Evolutionary conservation across 129 eudicot genomes (phyloP), one percentile per base, ranked within the genome.

Genomic region (Pittosporum tobira): DNA sequence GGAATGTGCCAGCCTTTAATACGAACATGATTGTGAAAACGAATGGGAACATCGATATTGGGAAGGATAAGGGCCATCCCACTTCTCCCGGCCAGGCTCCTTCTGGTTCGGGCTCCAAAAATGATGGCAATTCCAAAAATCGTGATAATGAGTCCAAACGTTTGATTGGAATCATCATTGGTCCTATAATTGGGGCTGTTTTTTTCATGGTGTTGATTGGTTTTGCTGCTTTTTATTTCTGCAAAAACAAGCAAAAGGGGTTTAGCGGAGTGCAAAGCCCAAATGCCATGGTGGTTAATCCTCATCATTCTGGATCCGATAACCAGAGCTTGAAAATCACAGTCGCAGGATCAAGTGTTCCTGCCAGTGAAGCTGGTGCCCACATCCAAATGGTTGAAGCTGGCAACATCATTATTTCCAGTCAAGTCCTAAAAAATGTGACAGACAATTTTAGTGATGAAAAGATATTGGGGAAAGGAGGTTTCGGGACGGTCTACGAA

Each of bases 401-500:
- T 4, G 96, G 94, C 16, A 93, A 87, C 66, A 93, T 93, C 94
- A 91, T 87, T 37, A 87, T 93, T 56, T 93, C 99, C 38, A 93
- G 87, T 24, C 99, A 93, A 79, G 99, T 93, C 43, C 70, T 93
- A 31, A 93, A 63, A 67, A 81, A 70, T 3, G 81, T 69, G 30
- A 75, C 81, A 5, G 27, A 70, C 48, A 65, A 75, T 43, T 75
- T 75, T 21, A 65, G 69, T 45, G 73, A 70, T 43, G 31, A 75
- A 0, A 75, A 75, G 54, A 64, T 75, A 12, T 19, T 75, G 66
- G 81, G 79, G 2, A 71, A 72, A 44, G 81, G 81, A 13, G 81
- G 81, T 27, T 75, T 75, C 37, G 81, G 76, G 20, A 62, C 65
- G 26, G 81, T 75, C 36, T 75, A 75, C 46, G 65, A 53, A 15